Evolutionary conservation across 2,329 filamentous ascomycete genomes (phyloP), one percentile per base, ranked within the genome.

Genomic region (Arthrobotrys iridis): DNA sequence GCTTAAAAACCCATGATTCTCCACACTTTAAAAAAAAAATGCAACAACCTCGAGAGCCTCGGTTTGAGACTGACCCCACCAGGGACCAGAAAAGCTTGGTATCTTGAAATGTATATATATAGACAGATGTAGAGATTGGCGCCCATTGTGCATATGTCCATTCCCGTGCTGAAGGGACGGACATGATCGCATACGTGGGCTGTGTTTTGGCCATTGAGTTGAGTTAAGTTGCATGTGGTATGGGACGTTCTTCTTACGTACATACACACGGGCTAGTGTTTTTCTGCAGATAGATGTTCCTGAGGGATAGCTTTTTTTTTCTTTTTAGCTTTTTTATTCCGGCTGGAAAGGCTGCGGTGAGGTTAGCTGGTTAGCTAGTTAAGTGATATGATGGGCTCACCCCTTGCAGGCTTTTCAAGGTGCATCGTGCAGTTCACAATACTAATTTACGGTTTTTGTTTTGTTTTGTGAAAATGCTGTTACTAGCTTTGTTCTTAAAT

Each of bases 161-260:
- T 37, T 37, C 10, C 65, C 57, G 55, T 70, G 57, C 45, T 62
- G 30, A 33, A 22, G 8, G 13, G 24, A 62, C 52, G 35, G 65
- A 70, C 52, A 46, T 41, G 48, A 37, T 40, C 48, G 43, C 30
- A 70, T 70, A 70, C 65, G 65, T 70, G 65, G 65, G 65, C 55
- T 35, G 45, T 37, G 65, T 70, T 37, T 70, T 59, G 22, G 59
- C 65, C 65, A 70, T 41, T 60, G 26, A 10, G n/a, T n/a, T n/a
- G n/a, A n/a, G n/a, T n/a, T n/a, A n/a, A n/a, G n/a, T n/a, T n/a
- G n/a, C n/a, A 33, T 46, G 20, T 28, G 46, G n/a, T 33, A 15
- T 2, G 24, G 5, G 46, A 33, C 20, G 30, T 1, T 52, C 11
- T 33, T 15, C 15, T 35, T 11, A n/a, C n/a, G n/a, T n/a, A n/a